phyloP scores from a whole-genome alignment of 106 monocot genomes.

The Iris macrosiphon region DNA sequence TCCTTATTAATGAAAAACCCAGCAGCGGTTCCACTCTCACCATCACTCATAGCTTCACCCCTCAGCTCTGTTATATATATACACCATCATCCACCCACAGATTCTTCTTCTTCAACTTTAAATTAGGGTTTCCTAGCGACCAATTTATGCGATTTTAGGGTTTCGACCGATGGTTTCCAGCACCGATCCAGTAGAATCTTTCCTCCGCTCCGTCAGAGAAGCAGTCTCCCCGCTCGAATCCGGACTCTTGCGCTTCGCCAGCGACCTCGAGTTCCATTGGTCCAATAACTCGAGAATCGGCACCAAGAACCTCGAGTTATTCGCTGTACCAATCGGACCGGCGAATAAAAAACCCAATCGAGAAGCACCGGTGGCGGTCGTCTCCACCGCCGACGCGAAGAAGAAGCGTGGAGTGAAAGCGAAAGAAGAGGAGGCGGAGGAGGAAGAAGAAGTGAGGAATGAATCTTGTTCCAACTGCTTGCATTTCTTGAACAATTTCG shows the following conservation, averaged over 20 bases:
- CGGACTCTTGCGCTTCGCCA: conserved; percentile 21
- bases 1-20: too few relatives aligned
- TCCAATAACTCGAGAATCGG: neutral
- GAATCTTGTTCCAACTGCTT: conserved; percentile 45
- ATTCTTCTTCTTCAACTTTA: too few relatives aligned
- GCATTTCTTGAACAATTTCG: conserved; percentile 26
- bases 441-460: conserved; percentile 7
- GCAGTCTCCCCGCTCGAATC: conserved; percentile 35
- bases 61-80: too few relatives aligned
- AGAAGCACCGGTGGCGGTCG: conserved; percentile 3
- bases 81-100: too few relatives aligned
- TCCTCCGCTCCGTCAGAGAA: conserved; percentile 27
- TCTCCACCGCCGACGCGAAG: conserved; percentile 11
- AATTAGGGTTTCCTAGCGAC: too few relatives aligned
- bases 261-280: conserved; percentile 37
- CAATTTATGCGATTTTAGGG: too few relatives aligned
- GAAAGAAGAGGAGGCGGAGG: too few relatives aligned
- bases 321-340: neutral
- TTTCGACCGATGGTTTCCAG: conserved; percentile 30
- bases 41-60: too few relatives aligned
- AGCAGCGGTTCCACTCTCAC: too few relatives aligned
- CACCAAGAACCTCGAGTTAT: neutral
- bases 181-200: conserved; percentile 34
- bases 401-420: conserved; percentile 11
- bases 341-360: neutral